Evolutionary conservation across 2,329 filamentous ascomycete species (phyloP), one percentile per base, ranked within the genome.

Genomic region (Elsinoe batatas): DNA sequence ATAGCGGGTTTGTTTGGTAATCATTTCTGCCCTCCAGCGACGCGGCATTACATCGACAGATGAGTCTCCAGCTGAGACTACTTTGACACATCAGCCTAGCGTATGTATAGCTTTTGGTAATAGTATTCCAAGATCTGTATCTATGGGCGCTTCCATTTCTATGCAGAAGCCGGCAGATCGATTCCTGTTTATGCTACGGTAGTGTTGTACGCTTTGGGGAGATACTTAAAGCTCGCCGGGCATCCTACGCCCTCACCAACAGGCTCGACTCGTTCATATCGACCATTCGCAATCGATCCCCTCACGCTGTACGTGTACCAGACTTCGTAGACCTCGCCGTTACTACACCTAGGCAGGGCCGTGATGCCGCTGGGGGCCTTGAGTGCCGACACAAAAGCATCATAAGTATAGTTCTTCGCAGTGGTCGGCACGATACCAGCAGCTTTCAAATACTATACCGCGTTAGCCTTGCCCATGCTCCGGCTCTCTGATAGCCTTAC

Each of bases 291-390:
- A 1, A 82, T 67, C 32, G 77, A 80, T 7, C 79, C 79, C 33
- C 69, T 69, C 18, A 80, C 72, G 56, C 83, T 79, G 72, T 79
- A 86, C 62, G 84, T 79, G 63, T 81, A 80, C 72, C 74, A 79
- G 38, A 76, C 73, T 60, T 80, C 69, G 56, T 78, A 75, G 44
- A 81, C 64, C 13, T 67, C 64, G 42, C 69, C 70, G 40, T 65
- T 70, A 5, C 68, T 68, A 63, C 77, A 79, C 51, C 82, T 84
- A n/a, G 79, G 74, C 13, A 85, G 72, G 3, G 79, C 80, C n/a
- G 80, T 76, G 11, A 75, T 70, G 15, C 76, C 74, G 58, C 74
- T 68, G 3, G 74, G 71, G 2, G 70, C 69, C 13, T 70, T 64
- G 8, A 86, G 71, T 0, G 81, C 80, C 38, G 70, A 68, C 63